These are phyloP conservation scores for Hortiboletus campestris DNA, from an alignment of 768 basidiomycete genomes.

Conservation along the genomic window DNA sequence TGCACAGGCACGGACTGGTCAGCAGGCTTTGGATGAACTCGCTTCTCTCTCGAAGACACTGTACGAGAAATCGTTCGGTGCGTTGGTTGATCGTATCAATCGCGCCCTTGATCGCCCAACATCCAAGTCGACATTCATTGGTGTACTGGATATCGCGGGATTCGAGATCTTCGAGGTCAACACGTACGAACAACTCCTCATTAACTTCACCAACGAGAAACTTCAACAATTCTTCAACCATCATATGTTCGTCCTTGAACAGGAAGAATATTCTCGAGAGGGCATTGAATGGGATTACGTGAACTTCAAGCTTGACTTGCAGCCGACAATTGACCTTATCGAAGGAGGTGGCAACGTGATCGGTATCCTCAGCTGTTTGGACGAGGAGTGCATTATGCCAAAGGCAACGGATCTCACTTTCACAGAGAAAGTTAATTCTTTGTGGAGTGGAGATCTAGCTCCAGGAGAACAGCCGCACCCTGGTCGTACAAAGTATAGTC, in stretches of 20 bases:
- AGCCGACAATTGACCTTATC: conserved; percentile 98
- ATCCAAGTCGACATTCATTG: conserved; percentile 91
- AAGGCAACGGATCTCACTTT: conserved; percentile 94
- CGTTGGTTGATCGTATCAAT: conserved; percentile 93
- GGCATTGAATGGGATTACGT: conserved; percentile 97
- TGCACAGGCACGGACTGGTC: conserved; percentile 84
- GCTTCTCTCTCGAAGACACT: conserved; percentile 89
- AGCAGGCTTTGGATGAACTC: conserved; percentile 92
- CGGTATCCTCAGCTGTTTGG: conserved; percentile 88
- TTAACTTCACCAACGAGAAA: conserved; percentile 99
- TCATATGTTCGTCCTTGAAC: conserved; percentile 99
- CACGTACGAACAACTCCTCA: conserved; percentile 94
- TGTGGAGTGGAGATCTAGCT: conserved; percentile 57
- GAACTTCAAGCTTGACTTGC: conserved; percentile 95
- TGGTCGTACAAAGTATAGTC: conserved; percentile 80
- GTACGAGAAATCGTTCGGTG: conserved; percentile 96
- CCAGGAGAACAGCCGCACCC: conserved; percentile 56
- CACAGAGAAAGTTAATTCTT: conserved; percentile 82
- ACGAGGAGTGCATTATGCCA: conserved; percentile 99
- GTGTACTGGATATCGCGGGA: conserved; percentile 97
- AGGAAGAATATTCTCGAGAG: conserved; percentile 96
- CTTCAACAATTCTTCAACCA: conserved; percentile 98
- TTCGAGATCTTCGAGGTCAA: conserved; percentile 97
- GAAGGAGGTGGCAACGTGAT: conserved; percentile 71
- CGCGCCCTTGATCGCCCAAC: conserved; percentile 90